Evolutionary conservation across 192 early-diverging fungal genomes (phyloP).

Genomic region (Oehlia diaphana): DNA sequence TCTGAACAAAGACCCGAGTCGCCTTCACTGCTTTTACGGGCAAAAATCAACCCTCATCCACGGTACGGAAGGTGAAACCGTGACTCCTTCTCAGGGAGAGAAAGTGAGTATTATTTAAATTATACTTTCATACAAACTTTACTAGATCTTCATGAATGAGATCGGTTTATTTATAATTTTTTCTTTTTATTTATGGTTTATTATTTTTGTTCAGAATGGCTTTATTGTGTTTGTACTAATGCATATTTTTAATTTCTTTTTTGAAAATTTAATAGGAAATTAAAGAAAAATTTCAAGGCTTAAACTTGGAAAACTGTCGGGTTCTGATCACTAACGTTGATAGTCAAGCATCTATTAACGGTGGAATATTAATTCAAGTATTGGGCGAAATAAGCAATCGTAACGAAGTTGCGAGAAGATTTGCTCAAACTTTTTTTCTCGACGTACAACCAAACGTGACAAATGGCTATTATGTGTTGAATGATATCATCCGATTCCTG

Average conservation of each 20-base stretch:
- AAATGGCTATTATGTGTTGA: slow-evolving; percentile 88
- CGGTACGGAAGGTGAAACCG: slow-evolving; percentile 78
- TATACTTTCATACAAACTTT: not conserved
- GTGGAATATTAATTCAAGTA: slow-evolving; percentile 87
- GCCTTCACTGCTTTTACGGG: slow-evolving; percentile 87
- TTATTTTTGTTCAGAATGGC: too few species aligned
- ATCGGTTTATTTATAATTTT: too few species aligned
- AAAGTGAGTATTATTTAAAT: slow-evolving; percentile 48
- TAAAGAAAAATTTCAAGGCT: slow-evolving; percentile 62
- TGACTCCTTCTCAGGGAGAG: slow-evolving; percentile 67
- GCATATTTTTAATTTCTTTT: not conserved
- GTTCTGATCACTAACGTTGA: slow-evolving; percentile 90
- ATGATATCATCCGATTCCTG: slow-evolving; percentile 93
- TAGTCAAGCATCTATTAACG: slow-evolving; percentile 66
- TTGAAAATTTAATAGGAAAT: slow-evolving; percentile 67
- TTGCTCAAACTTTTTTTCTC: slow-evolving; percentile 90
- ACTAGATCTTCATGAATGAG: not conserved
- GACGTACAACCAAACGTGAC: slow-evolving; percentile 81
- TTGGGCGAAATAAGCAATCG: slow-evolving; percentile 90
- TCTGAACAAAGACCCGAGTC: slow-evolving; percentile 78
- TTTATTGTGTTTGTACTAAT: not conserved
- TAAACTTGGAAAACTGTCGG: slow-evolving; percentile 83
- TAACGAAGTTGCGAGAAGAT: slow-evolving; percentile 74
- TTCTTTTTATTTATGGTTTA: too few species aligned
- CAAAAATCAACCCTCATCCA: slow-evolving; percentile 81